Evolutionary conservation across 176 grass and related monocot genomes (phyloP).

Genomic region (Musa schizocarpa): DNA sequence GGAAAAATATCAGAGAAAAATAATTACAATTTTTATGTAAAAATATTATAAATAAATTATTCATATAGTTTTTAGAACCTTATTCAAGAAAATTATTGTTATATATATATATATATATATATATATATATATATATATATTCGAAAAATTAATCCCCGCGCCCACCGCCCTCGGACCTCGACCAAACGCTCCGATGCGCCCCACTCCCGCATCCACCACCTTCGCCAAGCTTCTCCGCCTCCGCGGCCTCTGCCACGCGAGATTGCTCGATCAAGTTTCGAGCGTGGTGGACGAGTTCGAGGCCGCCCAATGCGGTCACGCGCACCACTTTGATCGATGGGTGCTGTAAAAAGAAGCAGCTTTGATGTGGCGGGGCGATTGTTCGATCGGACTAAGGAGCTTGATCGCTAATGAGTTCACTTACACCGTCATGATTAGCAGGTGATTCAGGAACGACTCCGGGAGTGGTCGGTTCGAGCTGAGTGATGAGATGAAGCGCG

Average conservation of each 20-base stretch:
- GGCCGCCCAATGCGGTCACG: slow-evolving; percentile 30
- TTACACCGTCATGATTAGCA: slow-evolving; percentile 55
- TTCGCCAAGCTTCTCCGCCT: neutral
- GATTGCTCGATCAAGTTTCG: slow-evolving; percentile 1
- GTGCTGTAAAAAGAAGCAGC: slow-evolving; percentile 37
- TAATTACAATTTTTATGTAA: too few species aligned
- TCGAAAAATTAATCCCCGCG: neutral
- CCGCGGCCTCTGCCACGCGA: slow-evolving; percentile 20
- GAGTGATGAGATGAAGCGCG: slow-evolving; percentile 38
- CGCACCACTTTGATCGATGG: slow-evolving; percentile 49
- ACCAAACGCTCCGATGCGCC: neutral
- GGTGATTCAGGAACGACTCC: slow-evolving; percentile 31
- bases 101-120: too few species aligned
- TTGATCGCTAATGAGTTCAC: slow-evolving; percentile 51
- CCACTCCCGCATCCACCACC: too few species aligned
- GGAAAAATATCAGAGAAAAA: too few species aligned
- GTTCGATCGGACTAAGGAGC: slow-evolving; percentile 43
- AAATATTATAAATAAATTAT: too few species aligned
- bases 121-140: too few species aligned
- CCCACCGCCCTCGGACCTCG: neutral
- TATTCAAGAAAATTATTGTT: too few species aligned
- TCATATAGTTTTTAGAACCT: too few species aligned
- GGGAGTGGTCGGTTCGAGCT: slow-evolving; percentile 26
- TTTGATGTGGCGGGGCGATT: slow-evolving; percentile 27
- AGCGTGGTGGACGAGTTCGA: slow-evolving; percentile 13